phyloP scores from a whole-genome alignment of 495 filamentous ascomycete species.

The Neurospora hispaniola region DNA sequence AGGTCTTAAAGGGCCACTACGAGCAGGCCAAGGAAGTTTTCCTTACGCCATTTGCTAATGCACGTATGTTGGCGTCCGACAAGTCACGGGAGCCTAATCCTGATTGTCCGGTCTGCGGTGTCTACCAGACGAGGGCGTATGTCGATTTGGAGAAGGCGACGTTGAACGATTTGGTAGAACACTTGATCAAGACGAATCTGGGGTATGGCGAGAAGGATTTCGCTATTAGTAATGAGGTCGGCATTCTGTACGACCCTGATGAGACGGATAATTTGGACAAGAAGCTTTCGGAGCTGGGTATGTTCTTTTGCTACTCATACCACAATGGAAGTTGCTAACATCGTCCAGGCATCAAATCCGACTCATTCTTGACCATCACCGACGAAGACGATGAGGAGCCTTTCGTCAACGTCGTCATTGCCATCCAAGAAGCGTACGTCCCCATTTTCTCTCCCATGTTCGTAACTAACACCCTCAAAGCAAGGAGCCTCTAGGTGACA shows the following conservation, averaged over 20 bases:
- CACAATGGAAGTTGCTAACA: conserved; percentile 14
- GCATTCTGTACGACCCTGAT: conserved; percentile 77
- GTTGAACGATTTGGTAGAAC: conserved; percentile 69
- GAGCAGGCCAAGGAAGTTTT: conserved; percentile 54
- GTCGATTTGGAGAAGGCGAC: conserved; percentile 69
- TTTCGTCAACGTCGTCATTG: conserved; percentile 73
- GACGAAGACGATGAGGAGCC: conserved; percentile 78
- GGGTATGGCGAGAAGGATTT: conserved; percentile 77
- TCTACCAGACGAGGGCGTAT: conserved; percentile 51
- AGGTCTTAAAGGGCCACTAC: conserved; percentile 70
- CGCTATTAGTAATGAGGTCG: conserved; percentile 58
- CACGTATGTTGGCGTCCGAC: conserved; percentile 64
- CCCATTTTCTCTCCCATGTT: not conserved
- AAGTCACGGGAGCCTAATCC: conserved; percentile 63
- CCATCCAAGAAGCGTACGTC: conserved; percentile 42
- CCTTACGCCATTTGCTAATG: conserved; percentile 69
- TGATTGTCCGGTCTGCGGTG: conserved; percentile 71
- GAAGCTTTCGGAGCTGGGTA: conserved; percentile 67
- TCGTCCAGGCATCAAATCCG: conserved; percentile 42
- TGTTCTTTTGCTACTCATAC: conserved; percentile 13
- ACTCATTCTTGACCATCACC: conserved; percentile 71
- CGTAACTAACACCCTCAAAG: conserved; percentile 14
- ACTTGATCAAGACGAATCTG: conserved; percentile 53
- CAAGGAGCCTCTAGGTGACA: conserved; percentile 23
- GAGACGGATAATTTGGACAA: conserved; percentile 76